Base-by-base conservation (phyloP, 805 yeast species). In the Wickerhamia fluorescens region DNA sequence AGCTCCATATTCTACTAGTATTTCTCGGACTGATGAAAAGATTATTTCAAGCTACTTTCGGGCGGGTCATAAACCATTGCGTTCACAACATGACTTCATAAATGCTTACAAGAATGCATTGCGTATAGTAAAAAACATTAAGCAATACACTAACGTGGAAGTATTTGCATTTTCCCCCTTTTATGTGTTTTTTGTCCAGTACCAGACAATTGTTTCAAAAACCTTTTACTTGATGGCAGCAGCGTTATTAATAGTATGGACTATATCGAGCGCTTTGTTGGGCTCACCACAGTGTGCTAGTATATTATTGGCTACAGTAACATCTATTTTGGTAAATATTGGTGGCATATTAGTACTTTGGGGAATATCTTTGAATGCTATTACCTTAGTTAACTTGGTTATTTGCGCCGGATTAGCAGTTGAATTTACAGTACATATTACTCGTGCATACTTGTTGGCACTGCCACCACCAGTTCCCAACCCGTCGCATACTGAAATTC, bases 341-440 rank as follows among this genome's bases (percentile, higher is more conserved):
- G 85, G 83, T 3, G 96, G 95, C 0, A 61, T 79, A 8, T 78
- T 89, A 87, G 71, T 78, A 0, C 10, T 80, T 5, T 77, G 86
- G 75, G 70, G 67, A 1, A 78, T 89, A 15, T 71, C 89, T 1
- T 64, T 89, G 27, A 89, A 89, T 49, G 97, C 96, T 0, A 85
- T 89, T 3, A 75, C 89, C 35, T 61, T 92, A 37, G 97, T 92
- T 12, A 89, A 89, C 44, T 66, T 89, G 32, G 69, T 92, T 20
- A 89, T 89, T n/a, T 89, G 96, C 51, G 77, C 81, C 3, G 98
- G 98, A 0, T 60, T 89, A 20, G 88, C 92, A 2, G 95, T 92
- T 20, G 98, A 92, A 54, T 92, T 89, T 49, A 86, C 95, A 35
- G 73, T 82, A 19, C 97, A 89, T 53, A 69, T 92, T 31, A 81